Conservation (phyloP, 257 asterid genomes). For the Gentiana dahurica region DNA sequence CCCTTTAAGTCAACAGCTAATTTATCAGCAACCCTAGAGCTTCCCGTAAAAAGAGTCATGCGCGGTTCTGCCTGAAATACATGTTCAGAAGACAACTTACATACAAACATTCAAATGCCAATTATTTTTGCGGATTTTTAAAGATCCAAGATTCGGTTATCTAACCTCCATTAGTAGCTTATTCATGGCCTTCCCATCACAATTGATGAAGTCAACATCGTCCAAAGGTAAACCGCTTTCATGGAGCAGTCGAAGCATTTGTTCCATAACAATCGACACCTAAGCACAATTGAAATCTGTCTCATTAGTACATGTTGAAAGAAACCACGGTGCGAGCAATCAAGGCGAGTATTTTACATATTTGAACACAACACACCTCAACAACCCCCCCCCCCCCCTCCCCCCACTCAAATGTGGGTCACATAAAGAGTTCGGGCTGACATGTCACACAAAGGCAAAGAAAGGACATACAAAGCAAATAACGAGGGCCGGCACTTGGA, state of each 20-base stretch:
- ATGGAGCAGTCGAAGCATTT: slow-evolving; percentile 87
- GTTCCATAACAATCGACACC: slow-evolving; percentile 92
- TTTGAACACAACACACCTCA: too few relatives aligned
- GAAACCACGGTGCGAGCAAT: too few relatives aligned
- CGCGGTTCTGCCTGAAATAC: slow-evolving; percentile 68
- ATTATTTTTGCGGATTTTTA: too few relatives aligned
- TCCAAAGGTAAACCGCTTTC: slow-evolving; percentile 75
- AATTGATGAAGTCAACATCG: slow-evolving; percentile 87
- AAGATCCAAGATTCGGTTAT: slow-evolving; percentile 7
- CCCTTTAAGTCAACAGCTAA: slow-evolving; percentile 76
- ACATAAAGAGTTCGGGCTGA: not conserved
- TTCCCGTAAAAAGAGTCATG: slow-evolving; percentile 97
- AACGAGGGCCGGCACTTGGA: too few relatives aligned
- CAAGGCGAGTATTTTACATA: too few relatives aligned
- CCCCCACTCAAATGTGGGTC: not conserved
- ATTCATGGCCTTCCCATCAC: slow-evolving; percentile 87
- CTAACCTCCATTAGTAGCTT: slow-evolving; percentile 77
- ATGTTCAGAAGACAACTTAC: slow-evolving; percentile 3
- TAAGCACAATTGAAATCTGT: slow-evolving; percentile 13
- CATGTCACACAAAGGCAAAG: not conserved
- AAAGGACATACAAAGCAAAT: not conserved
- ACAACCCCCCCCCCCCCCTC: too few relatives aligned
- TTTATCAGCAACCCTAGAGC: slow-evolving; percentile 90
- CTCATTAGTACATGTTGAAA: too few relatives aligned
- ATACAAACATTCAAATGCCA: not conserved